Percentiles rank a stretch among this genome's conserved stretches.
phyloP scores from a whole-genome alignment of 805 yeast genomes.

The Candida montana region DNA sequence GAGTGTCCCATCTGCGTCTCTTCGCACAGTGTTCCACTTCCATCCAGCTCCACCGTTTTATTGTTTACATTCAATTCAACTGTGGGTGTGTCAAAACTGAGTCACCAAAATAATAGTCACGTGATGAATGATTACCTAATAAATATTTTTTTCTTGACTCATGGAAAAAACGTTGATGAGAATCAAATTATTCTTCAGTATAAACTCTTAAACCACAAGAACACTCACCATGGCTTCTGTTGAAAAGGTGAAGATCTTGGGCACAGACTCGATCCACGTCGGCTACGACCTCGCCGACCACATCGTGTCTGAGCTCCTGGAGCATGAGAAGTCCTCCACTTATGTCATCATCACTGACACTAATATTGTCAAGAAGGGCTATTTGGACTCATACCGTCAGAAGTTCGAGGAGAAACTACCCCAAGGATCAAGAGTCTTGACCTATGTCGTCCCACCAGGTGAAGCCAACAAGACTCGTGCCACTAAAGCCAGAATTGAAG shows the following conservation, averaged over 20 bases:
- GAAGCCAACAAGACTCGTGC: slow-evolving; percentile 84
- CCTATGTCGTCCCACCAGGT: slow-evolving; percentile 83
- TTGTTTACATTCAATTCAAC: neutral
- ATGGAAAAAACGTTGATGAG: neutral
- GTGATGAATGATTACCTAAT: too few relatives aligned
- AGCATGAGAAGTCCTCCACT: slow-evolving; percentile 71
- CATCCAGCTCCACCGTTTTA: neutral
- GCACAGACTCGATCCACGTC: slow-evolving; percentile 79
- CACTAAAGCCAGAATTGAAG: slow-evolving; percentile 91
- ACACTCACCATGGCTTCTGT: slow-evolving; percentile 1
- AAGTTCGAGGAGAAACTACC: slow-evolving; percentile 43
- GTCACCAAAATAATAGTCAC: too few relatives aligned
- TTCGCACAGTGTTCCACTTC: neutral
- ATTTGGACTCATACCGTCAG: slow-evolving; percentile 42
- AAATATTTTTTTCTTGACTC: neutral
- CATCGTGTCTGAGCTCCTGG: slow-evolving; percentile 62
- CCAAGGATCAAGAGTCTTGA: slow-evolving; percentile 55
- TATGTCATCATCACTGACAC: slow-evolving; percentile 88
- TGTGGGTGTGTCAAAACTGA: neutral
- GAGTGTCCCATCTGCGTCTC: neutral
- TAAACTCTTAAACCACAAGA: neutral
- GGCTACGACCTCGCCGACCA: slow-evolving; percentile 78
- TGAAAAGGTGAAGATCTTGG: slow-evolving; percentile 67
- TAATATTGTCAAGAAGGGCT: slow-evolving; percentile 65
- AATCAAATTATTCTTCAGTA: neutral